Evolutionary conservation across 1,284 basidiomycete species (phyloP), one percentile per base, ranked within the genome.

Genomic region (Lentinula novae-zelandiae): DNA sequence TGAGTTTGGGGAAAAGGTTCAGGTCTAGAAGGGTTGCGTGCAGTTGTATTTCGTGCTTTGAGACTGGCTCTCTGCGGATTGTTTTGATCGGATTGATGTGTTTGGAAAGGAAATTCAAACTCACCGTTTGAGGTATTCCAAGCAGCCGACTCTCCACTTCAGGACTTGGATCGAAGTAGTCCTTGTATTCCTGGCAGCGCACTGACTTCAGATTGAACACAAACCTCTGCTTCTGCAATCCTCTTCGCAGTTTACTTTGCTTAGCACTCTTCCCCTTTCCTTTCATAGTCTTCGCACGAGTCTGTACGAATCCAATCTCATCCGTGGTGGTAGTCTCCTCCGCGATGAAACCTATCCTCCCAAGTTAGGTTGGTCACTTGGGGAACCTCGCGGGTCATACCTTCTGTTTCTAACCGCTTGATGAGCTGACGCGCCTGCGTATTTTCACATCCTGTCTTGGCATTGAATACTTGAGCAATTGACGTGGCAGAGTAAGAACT

Each of bases 351-450:
- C 82, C 90, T 91, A 63, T 49, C 33, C 34, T 2, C 34, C 38
- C 10, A 15, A 31, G 15, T n/a, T 15, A 22, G 40, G 6, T 42
- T 34, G 13, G 31, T 33, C 5, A 4, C 34, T 20, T 50, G 34
- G 8, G 40, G 31, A 62, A 46, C 9, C 60, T 15, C 3, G 27
- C 27, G 27, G 27, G 12, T 40, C 12, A 31, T 38, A 87, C 90
- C 89, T 79, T 92, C 87, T 34, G 77, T 76, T 69, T 91, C 86
- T 13, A 92, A 78, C 50, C 85, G 76, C 67, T 83, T 85, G 69
- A 90, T 81, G 20, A 90, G 72, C 65, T 87, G 86, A 1, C 80
- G 79, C 33, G 83, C 81, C 8, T 87, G 75, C 27, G 77, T 70
- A 40, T 78, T 74, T 61, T 84, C 77, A 63, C 85, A 86, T 56